Percentiles rank a stretch among this genome's conserved stretches.
These are phyloP conservation scores for Trichoderma sp. DNA, from an alignment of 2,329 filamentous ascomycete species.

Conservation along the genomic window DNA sequence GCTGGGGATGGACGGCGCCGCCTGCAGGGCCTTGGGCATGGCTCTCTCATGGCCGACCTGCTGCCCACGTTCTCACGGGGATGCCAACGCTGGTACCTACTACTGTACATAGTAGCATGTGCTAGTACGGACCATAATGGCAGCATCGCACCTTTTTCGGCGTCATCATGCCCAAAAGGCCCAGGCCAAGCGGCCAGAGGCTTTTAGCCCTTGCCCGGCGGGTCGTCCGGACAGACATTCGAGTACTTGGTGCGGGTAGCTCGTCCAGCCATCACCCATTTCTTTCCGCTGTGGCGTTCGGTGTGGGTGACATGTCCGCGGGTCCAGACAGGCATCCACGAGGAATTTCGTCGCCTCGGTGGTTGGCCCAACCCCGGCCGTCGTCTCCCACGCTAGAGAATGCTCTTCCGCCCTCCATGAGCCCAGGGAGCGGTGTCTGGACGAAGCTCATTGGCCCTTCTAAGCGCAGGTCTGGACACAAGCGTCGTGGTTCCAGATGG, in stretches of 20 bases:
- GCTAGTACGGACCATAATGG: too few species aligned
- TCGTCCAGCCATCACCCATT: neutral
- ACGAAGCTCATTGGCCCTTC: slow-evolving; percentile 43
- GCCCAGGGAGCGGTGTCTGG: slow-evolving; percentile 22
- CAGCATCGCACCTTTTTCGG: neutral
- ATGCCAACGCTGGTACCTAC: neutral
- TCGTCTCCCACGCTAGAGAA: slow-evolving; percentile 21
- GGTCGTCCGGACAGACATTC: neutral
- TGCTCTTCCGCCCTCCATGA: slow-evolving; percentile 23
- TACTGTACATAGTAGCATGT: too few species aligned
- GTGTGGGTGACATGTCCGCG: slow-evolving; percentile 18
- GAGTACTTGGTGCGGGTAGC: neutral
- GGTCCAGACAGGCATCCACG: slow-evolving; percentile 15
- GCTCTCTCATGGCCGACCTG: neutral
- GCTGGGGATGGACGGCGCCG: neutral
- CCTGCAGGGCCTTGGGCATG: neutral
- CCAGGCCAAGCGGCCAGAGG: slow-evolving; percentile 1
- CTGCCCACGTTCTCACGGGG: neutral
- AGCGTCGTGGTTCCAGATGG: slow-evolving; percentile 29
- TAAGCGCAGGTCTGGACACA: slow-evolving; percentile 42
- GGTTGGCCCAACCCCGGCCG: slow-evolving; percentile 18
- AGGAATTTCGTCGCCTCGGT: slow-evolving; percentile 12
- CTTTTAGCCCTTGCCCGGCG: slow-evolving; percentile 6
- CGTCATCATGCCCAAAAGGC: neutral
- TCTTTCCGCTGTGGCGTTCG: slow-evolving; percentile 8